Evolutionary conservation across 2,329 filamentous ascomycete genomes (phyloP).

Genomic region (Bipolaris victoriae): DNA sequence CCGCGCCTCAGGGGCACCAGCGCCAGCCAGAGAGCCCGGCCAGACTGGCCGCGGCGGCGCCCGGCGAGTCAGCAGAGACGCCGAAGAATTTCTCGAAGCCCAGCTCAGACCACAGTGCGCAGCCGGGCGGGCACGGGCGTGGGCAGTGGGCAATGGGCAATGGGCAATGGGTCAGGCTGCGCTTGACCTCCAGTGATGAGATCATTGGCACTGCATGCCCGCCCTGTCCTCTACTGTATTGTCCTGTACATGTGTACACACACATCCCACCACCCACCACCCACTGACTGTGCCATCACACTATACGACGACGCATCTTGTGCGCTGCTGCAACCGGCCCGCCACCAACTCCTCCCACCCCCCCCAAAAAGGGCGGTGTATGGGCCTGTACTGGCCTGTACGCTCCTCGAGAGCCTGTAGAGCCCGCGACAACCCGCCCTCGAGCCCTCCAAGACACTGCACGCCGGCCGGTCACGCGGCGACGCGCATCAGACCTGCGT

Average conservation of each 20-base stretch:
- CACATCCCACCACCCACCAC: no score
- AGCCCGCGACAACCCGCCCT: neutral
- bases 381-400: neutral
- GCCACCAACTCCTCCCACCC: conserved; percentile 5
- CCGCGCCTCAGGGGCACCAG: conserved; percentile 32
- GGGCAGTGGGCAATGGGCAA: neutral
- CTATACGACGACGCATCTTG: no score
- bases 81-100: conserved; percentile 36
- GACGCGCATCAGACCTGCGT: conserved; percentile 22
- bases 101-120: conserved; percentile 25
- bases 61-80: conserved; percentile 40
- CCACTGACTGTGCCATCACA: no score
- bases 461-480: conserved; percentile 24
- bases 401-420: neutral
- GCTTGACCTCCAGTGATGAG: conserved; percentile 11
- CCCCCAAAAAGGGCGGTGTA: conserved; percentile 46
- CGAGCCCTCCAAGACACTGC: neutral
- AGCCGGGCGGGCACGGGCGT: neutral
- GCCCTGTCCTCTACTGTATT: neutral
- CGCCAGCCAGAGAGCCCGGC: conserved; percentile 14
- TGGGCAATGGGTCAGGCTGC: neutral
- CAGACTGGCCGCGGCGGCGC: conserved; percentile 19
- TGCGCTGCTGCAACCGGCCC: conserved; percentile 20
- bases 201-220: conserved; percentile 26
- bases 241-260: conserved; percentile 27